Conservation (phyloP, 805 yeast species). For the Ogataea philodendri region DNA sequence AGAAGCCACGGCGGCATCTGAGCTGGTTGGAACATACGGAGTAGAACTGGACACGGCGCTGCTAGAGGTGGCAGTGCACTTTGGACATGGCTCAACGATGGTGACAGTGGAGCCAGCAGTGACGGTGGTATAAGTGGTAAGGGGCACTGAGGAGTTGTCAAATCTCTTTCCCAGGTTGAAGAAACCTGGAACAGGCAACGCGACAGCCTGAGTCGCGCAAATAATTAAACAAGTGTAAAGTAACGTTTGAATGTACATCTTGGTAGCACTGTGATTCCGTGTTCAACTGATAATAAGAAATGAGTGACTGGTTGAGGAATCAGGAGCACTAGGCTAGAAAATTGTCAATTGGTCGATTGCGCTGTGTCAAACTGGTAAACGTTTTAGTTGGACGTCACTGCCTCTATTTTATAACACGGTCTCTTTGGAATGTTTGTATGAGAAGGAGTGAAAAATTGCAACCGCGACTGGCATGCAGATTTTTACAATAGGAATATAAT, state of each 20-base stretch:
- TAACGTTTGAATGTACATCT: slow-evolving; percentile 20
- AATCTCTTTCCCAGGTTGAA: slow-evolving; percentile 28
- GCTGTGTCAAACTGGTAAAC: slow-evolving; percentile 4
- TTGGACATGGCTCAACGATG: slow-evolving; percentile 15
- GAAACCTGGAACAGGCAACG: slow-evolving; percentile 22
- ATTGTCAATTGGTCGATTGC: slow-evolving; percentile 1
- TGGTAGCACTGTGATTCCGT: slow-evolving; percentile 10
- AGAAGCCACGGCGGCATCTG: too few species aligned
- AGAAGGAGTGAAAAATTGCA: slow-evolving; percentile 9
- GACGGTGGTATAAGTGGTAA: slow-evolving; percentile 22
- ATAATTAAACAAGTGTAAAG: slow-evolving; percentile 14
- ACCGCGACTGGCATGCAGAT: slow-evolving; percentile 9
- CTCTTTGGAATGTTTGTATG: slow-evolving; percentile 8
- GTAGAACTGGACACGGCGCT: slow-evolving; percentile 1
- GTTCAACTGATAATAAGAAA: slow-evolving; percentile 24
- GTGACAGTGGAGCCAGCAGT: slow-evolving; percentile 23
- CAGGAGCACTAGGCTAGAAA: slow-evolving; percentile 7
- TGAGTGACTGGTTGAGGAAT: slow-evolving; percentile 29
- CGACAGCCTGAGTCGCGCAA: slow-evolving; percentile 17
- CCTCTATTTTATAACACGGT: slow-evolving; percentile 9
- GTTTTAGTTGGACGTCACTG: slow-evolving; percentile 3
- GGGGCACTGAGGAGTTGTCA: slow-evolving; percentile 24
- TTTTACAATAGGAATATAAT: slow-evolving; percentile 3
- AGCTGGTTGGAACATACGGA: slow-evolving; percentile 4
- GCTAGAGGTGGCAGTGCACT: slow-evolving; percentile 1